Evolutionary conservation across 179 eudicot species (phyloP).

Genomic region (Beta lomatogona): DNA sequence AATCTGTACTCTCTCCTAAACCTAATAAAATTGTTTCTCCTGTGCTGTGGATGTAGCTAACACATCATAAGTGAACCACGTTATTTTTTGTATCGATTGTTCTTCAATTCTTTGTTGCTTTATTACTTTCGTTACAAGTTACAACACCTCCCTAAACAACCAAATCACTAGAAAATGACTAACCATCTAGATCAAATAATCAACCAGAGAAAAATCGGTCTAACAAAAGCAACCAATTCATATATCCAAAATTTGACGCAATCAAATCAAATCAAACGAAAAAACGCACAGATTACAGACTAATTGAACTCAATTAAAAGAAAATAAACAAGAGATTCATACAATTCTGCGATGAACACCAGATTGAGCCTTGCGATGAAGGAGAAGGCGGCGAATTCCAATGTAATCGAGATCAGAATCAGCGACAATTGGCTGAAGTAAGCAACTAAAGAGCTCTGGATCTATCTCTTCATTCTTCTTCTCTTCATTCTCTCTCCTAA

Average conservation of each 20-base stretch:
- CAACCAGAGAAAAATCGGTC: constrained; percentile 10
- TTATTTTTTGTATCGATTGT: too few relatives aligned
- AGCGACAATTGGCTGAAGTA: constrained; percentile 68
- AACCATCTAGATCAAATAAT: too few relatives aligned
- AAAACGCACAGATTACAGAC: not conserved
- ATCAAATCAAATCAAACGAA: not conserved
- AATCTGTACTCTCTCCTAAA: too few relatives aligned
- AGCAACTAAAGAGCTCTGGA: constrained; percentile 72
- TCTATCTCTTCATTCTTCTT: constrained; percentile 32
- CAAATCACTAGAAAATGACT: too few relatives aligned
- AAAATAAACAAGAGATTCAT: not conserved
- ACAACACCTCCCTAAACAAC: too few relatives aligned
- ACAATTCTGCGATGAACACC: constrained; percentile 66
- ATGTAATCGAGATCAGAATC: constrained; percentile 72
- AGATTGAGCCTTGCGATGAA: constrained; percentile 66
- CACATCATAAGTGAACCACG: too few relatives aligned
- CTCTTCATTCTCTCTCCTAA: constrained; percentile 10
- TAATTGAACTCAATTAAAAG: not conserved
- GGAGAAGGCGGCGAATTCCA: constrained; percentile 81
- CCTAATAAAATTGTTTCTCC: too few relatives aligned
- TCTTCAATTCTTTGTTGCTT: too few relatives aligned
- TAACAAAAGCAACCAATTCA: not conserved
- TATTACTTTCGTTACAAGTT: too few relatives aligned
- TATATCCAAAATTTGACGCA: not conserved
- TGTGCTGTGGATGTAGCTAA: too few relatives aligned